These are phyloP conservation scores for Neoboletus magnificus DNA, from an alignment of 768 basidiomycete genomes.

Conservation along the genomic window DNA sequence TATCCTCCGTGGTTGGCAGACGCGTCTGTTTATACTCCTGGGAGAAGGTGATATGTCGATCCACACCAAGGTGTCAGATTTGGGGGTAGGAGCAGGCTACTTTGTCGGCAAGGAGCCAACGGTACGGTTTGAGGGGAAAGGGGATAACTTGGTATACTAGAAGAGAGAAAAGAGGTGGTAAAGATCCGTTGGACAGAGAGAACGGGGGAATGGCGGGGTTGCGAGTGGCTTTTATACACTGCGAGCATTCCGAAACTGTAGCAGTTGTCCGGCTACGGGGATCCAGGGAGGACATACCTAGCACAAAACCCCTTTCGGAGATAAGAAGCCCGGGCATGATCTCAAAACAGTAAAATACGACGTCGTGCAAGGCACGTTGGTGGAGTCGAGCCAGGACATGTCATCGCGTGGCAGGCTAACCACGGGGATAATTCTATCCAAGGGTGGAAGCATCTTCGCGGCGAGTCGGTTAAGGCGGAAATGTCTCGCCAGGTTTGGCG, in stretches of 20 bases:
- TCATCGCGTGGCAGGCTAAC: neutral
- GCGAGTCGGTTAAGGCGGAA: neutral
- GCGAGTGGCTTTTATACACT: neutral
- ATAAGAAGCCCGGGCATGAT: no score
- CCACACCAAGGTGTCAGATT: neutral
- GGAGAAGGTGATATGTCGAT: neutral
- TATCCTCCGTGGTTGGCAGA: neutral
- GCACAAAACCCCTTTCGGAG: no score
- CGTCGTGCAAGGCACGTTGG: no score
- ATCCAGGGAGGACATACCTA: neutral
- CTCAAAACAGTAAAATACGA: no score
- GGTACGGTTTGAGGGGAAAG: neutral
- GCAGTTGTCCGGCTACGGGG: neutral
- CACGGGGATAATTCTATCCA: neutral
- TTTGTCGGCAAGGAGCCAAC: neutral
- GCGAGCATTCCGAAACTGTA: neutral
- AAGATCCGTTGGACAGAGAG: neutral
- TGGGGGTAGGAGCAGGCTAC: neutral
- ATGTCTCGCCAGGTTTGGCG: neutral
- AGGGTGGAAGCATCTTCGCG: neutral
- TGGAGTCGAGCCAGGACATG: neutral
- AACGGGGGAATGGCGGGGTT: neutral
- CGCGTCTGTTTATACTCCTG: neutral
- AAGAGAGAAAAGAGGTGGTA: neutral
- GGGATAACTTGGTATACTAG: neutral